A percentile compares a stretch with the other conserved stretches of the same genome.
These are phyloP conservation scores for Vanderwaltozyma yarrowii DNA, from an alignment of 805 yeast genomes.

Conservation along the genomic window DNA sequence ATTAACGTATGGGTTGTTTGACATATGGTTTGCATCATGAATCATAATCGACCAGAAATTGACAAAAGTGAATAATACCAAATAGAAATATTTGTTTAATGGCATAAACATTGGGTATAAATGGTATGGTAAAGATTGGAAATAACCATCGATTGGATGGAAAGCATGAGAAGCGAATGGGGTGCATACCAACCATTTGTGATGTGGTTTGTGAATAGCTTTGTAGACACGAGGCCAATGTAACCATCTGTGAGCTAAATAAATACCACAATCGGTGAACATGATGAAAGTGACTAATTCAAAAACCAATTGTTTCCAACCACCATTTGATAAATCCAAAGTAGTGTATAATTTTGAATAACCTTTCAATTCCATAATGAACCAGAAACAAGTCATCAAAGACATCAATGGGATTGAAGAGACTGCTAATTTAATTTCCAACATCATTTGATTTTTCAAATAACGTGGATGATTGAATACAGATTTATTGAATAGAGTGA, in stretches of 20 bases:
- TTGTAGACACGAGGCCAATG: slow-evolving; percentile 91
- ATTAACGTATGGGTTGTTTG: slow-evolving; percentile 86
- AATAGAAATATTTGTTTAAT: slow-evolving; percentile 75
- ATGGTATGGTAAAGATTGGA: slow-evolving; percentile 90
- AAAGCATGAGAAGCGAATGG: slow-evolving; percentile 98
- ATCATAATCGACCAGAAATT: slow-evolving; percentile 98
- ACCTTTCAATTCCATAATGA: slow-evolving; percentile 73
- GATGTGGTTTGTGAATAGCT: slow-evolving; percentile 89
- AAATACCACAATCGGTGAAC: slow-evolving; percentile 91
- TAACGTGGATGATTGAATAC: slow-evolving; percentile 94
- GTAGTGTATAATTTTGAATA: slow-evolving; percentile 68
- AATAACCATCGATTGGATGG: slow-evolving; percentile 96
- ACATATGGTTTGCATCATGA: slow-evolving; percentile 93
- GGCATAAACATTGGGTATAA: slow-evolving; percentile 88
- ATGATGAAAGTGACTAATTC: slow-evolving; percentile 75
- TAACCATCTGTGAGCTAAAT: slow-evolving; percentile 82
- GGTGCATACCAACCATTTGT: slow-evolving; percentile 97
- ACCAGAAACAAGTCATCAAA: slow-evolving; percentile 79
- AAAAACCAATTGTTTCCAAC: slow-evolving; percentile 49
- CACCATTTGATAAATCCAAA: slow-evolving; percentile 49
- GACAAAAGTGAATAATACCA: slow-evolving; percentile 76
- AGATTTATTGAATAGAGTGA: slow-evolving; percentile 72
- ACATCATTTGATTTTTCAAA: slow-evolving; percentile 80
- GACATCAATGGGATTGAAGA: slow-evolving; percentile 89
- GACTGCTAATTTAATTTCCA: slow-evolving; percentile 72